Base-by-base conservation (phyloP, 2,329 filamentous ascomycete genomes). In the Penicillium vulpinum region DNA sequence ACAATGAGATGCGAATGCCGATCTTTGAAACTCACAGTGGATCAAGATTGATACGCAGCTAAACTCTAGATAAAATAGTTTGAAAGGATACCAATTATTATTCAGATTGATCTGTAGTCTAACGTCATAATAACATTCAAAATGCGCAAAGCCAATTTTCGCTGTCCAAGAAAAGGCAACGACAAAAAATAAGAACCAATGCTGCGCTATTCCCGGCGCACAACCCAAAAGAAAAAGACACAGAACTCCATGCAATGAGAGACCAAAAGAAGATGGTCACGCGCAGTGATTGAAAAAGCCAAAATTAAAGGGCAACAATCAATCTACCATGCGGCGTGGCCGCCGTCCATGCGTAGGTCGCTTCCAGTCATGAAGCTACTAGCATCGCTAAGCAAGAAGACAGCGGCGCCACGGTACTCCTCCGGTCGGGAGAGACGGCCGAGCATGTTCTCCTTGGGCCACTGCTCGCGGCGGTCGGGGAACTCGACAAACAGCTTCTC, bases 401-500 rank as follows among this genome's bases (percentile, higher is more conserved):
- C 73, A 0, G 77, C 76, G 0, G 77, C 77, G 6, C 78, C 88
- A 47, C 87, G 83, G 73, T 89, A 90, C 72, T 92, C 88, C 47
- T 85, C 79, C 0, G 88, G 88, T 22, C 75, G 76, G 68, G 87
- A 89, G 58, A 91, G 78, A 33, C 85, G 82, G 28, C 83, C 86
- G 51, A 96, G 80, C 91, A 96, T 94, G 75, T 95, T 96, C 75
- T 93, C 87, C 66, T 83, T 88, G 16, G 89, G 85, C 92, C 92
- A 96, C 58, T 87, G 83, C 9, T 70, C 92, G 73, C 93, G 94
- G 71, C 92, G 88, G 64, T 83, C 87, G 5, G 89, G 85, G 89
- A 89, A 96, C 50, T 87, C 80, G 13, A 70, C 41, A 51, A 77
- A 77, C 29, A 78, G 63, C 35, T 73, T 68, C 64, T 77, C 75